Evolutionary conservation across 441 rosid genomes (phyloP), one percentile per base, ranked within the genome.

Genomic region (Pelargonium exstipulatum): DNA sequence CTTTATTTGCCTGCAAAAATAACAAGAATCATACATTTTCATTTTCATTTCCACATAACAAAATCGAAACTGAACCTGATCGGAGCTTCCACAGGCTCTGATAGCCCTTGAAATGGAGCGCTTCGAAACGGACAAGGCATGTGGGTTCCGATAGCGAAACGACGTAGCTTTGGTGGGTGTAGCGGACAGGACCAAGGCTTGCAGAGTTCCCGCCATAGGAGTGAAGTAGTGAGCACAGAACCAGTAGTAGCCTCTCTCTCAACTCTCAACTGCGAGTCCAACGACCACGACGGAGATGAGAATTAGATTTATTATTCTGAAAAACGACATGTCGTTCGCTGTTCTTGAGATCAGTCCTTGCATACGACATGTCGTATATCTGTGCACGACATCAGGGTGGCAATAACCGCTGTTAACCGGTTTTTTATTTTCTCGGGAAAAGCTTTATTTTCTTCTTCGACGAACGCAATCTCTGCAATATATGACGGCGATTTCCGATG

Each of bases 71-170:
- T 18, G 5, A 48, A 81, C 90, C 87, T 84, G 84, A 20, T 78
- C 77, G 46, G 86, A 68, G 9, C 76, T 77, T 68, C 58, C 77
- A 42, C 77, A 79, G n/a, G 86, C 90, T 79, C 80, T 76, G 46
- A 82, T 70, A 67, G 79, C 75, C 14, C 74, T 74, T 24, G 71
- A 60, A 73, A 79, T 65, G 66, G 65, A 77, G 20, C 74, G 75
- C 66, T 62, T 10, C 5, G 58, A 71, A 68, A 26, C 72, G 58
- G 66, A 79, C 16, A 71, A 29, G 57, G 76, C n/a, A 68, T 57
- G 77, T 1, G 43, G 65, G 69, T 62, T 61, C 70, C 68, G 80
- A 67, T 46, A 74, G 53, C 67, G 40, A 67, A 72, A 57, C 69
- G 73, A 62, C 20, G 69, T 72, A 64, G 72, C 70, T 42, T 46